Evolutionary conservation across 2,329 filamentous ascomycete genomes (phyloP).

Genomic region (Blumeria graminis): DNA sequence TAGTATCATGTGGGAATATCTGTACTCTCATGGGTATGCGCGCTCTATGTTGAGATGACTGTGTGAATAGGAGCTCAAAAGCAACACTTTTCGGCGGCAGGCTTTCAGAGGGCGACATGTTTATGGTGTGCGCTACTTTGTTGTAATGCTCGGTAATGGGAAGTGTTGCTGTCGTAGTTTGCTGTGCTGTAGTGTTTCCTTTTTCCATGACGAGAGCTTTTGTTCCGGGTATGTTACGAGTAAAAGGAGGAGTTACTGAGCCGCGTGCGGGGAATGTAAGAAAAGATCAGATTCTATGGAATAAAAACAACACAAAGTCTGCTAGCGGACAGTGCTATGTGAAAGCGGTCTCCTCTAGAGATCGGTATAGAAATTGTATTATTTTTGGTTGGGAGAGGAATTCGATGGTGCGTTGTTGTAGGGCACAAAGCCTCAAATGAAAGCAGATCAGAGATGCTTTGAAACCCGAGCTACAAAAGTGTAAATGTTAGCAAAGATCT

Average conservation of each 20-base stretch:
- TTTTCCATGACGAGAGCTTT: slow-evolving; percentile 8
- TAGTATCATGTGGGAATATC: slow-evolving; percentile 88
- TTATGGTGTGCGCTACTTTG: slow-evolving; percentile 9
- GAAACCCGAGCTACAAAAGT: slow-evolving; percentile 5
- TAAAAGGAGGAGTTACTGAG: slow-evolving; percentile 10
- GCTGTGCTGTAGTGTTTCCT: slow-evolving; percentile 11
- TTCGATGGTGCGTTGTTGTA: slow-evolving; percentile 10
- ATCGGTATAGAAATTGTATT: background rate
- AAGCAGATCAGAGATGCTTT: slow-evolving; percentile 7
- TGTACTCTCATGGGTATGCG: slow-evolving; percentile 68
- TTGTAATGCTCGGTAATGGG: background rate
- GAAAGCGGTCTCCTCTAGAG: slow-evolving; percentile 4
- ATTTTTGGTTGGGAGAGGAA: slow-evolving; percentile 3
- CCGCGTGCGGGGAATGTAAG: slow-evolving; percentile 9
- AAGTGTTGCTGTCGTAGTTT: slow-evolving; percentile 8
- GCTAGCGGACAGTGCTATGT: slow-evolving; percentile 7
- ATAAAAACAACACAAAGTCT: background rate
- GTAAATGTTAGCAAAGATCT: slow-evolving; percentile 8
- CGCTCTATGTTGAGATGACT: slow-evolving; percentile 43
- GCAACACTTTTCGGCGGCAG: slow-evolving; percentile 45
- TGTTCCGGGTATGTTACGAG: slow-evolving; percentile 4
- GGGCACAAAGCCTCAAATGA: slow-evolving; percentile 8
- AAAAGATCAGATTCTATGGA: slow-evolving; percentile 3
- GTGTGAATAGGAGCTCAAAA: slow-evolving; percentile 50
- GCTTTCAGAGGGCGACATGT: slow-evolving; percentile 14